Base-by-base conservation (phyloP, 805 yeast species). In the Ogataea salicorniae region DNA sequence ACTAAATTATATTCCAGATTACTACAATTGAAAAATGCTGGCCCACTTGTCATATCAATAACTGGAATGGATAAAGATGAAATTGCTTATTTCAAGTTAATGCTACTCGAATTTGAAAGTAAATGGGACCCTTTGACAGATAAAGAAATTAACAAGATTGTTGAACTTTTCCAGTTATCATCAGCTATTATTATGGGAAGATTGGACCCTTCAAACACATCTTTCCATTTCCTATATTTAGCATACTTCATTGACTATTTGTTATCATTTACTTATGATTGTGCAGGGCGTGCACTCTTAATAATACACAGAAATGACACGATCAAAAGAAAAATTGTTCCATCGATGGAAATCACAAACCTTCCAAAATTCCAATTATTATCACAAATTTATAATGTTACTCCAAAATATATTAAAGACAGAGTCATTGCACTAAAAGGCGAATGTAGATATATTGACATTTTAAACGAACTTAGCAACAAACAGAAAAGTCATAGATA, bases 351-450 rank as follows among this genome's bases (percentile, higher is more conserved):
- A 15, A 42, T 55, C 17, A 20, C 44, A 17, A 42, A 41, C 1
- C 34, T 53, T n/a, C 46, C 53, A 11, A 53, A 55, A 37, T 57
- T 55, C 23, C 39, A 49, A 41, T 35, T 46, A 33, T 52, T 57
- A n/a, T 23, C 53, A 16, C 8, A n/a, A 13, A 44, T 49, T 15
- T 57, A 50, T 43, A 36, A 42, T 13, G 47, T 48, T 2, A 17
- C 47, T 5, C 39, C 50, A 22, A 39, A 42, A 20, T 41, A 45
- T 34, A 23, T 57, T 37, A 43, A 39, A 16, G 46, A 50, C 29
- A 46, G 53, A 38, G 54, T 53, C 11, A 20, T 51, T 18, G 55
- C 56, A 1, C 40, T 56, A 41, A 51, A 49, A 36, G 55, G 53
- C 3, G 46, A 49, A 43, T 51, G 57, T 45, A 46, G 55, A n/a